A percentile compares a stretch with the other conserved stretches of the same genome.
Conservation (phyloP, 495 filamentous ascomycete species). For the Aspergillus nanangensis region DNA sequence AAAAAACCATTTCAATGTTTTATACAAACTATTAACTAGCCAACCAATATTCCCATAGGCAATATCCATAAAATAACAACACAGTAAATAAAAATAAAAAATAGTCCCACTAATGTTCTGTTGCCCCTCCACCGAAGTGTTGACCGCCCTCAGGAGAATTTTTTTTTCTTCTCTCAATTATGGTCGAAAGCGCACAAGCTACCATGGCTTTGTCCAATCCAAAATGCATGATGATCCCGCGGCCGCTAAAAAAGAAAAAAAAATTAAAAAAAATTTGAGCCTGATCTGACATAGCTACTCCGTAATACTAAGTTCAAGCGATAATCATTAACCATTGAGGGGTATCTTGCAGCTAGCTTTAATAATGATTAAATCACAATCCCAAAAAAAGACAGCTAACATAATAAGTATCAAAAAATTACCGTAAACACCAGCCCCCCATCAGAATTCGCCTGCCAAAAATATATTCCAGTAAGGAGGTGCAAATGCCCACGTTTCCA, state of each 20-base stretch:
- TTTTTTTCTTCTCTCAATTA: neutral
- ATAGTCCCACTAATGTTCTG: neutral
- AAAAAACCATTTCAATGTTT: too few relatives aligned
- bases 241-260: constrained; percentile 8
- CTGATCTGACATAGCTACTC: constrained; percentile 2
- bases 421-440: neutral
- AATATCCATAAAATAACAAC: too few relatives aligned
- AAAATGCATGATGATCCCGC: constrained; percentile 7
- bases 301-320: neutral
- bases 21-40: too few relatives aligned
- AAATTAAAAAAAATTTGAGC: constrained; percentile 7
- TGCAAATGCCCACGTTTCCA: neutral
- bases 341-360: constrained; percentile 10
- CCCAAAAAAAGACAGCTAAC: too few relatives aligned
- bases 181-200: constrained; percentile 6
- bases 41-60: too few relatives aligned
- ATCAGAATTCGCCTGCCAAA: too few relatives aligned
- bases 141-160: constrained; percentile 1
- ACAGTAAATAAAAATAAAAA: neutral
- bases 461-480: neutral
- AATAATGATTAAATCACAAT: too few relatives aligned
- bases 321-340: constrained; percentile 5
- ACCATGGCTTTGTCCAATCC: constrained; percentile 19
- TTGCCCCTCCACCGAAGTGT: too few relatives aligned
- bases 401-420: too few relatives aligned